These are phyloP conservation scores for Tritrichomonas musculus DNA, from an alignment of 208 protist genomes.

Conservation along the genomic window DNA sequence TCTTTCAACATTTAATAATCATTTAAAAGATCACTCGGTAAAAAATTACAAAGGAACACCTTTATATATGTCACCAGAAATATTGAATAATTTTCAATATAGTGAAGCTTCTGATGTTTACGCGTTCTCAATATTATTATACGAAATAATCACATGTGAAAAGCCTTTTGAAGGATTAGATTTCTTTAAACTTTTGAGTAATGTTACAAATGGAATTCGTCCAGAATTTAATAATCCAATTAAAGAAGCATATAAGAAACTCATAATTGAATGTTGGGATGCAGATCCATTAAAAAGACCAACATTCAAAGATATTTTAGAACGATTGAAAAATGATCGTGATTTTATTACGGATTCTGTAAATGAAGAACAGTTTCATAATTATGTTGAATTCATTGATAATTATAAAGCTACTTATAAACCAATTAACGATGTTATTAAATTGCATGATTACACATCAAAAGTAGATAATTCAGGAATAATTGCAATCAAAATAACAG, in stretches of 20 bases:
- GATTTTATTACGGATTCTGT: too few relatives aligned
- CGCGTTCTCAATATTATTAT: background rate
- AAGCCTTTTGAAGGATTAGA: background rate
- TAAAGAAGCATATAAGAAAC: background rate
- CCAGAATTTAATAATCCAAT: background rate
- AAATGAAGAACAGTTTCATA: too few relatives aligned
- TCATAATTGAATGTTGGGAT: background rate
- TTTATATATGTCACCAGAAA: slow-evolving; percentile 5
- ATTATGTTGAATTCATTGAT: too few relatives aligned
- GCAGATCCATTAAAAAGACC: background rate
- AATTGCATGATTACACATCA: too few relatives aligned
- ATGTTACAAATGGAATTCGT: background rate
- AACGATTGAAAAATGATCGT: background rate
- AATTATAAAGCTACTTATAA: too few relatives aligned
- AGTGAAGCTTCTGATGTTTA: background rate
- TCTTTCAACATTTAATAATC: too few relatives aligned
- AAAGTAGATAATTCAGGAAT: too few relatives aligned
- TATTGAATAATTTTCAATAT: background rate
- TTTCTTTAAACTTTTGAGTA: background rate
- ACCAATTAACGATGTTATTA: too few relatives aligned
- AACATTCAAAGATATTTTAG: background rate
- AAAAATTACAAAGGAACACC: background rate
- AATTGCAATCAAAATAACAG: too few relatives aligned
- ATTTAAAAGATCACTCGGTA: too few relatives aligned
- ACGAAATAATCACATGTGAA: background rate